Evolutionary conservation across 805 yeast genomes (phyloP).

Genomic region (Candida gorgasii): DNA sequence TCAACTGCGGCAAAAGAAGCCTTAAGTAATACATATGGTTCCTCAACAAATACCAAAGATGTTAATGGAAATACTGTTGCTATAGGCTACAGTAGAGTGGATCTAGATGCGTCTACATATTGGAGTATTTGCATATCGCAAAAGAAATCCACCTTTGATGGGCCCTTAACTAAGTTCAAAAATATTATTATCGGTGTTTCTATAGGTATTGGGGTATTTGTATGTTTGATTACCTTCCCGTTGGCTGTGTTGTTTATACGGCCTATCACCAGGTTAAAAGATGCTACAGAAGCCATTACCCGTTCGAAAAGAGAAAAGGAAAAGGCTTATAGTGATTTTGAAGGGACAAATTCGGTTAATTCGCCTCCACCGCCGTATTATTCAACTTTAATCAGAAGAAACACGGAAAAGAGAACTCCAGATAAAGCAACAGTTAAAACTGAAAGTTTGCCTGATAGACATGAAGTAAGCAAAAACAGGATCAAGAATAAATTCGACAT

Average conservation of each 20-base stretch:
- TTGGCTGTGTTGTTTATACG: constrained; percentile 81
- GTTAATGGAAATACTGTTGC: constrained; percentile 28
- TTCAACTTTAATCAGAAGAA: constrained; percentile 16
- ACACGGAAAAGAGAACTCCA: neutral
- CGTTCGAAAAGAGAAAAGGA: constrained; percentile 35
- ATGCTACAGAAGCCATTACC: constrained; percentile 76
- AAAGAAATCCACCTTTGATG: constrained; percentile 54
- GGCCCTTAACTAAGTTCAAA: constrained; percentile 61
- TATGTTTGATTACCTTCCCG: constrained; percentile 77
- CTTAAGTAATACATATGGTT: constrained; percentile 25
- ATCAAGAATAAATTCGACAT: constrained; percentile 12
- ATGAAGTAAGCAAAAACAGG: constrained; percentile 13
- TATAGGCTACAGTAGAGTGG: constrained; percentile 34
- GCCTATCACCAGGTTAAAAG: constrained; percentile 76
- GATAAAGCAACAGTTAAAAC: neutral
- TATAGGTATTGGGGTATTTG: constrained; percentile 71
- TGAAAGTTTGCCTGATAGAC: constrained; percentile 15
- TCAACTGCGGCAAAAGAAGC: constrained; percentile 32
- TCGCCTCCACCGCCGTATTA: constrained; percentile 19
- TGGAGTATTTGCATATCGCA: constrained; percentile 84
- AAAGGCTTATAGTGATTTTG: constrained; percentile 10
- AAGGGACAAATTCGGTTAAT: neutral
- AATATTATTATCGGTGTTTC: constrained; percentile 77
- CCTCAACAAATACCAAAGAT: constrained; percentile 27
- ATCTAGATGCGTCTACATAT: constrained; percentile 30